A percentile compares a stretch with the other conserved stretches of the same genome.
phyloP scores from a whole-genome alignment of 371 early-diverging fungal genomes.

The Rhizopus arrhizus region DNA sequence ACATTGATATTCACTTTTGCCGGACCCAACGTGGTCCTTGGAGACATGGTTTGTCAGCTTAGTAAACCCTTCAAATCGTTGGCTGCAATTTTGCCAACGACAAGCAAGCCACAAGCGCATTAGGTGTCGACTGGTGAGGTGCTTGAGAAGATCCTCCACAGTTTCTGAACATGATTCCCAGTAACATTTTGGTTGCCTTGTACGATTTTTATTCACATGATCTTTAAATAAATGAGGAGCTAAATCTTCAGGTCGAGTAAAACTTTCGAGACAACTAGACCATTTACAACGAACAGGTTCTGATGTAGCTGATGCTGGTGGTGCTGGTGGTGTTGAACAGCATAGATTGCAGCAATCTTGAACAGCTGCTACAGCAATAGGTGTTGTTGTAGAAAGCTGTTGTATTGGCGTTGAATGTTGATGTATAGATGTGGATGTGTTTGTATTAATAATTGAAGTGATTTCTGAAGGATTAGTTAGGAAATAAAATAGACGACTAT shows the following conservation, averaged over 20 bases:
- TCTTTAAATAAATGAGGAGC: conserved; percentile 79
- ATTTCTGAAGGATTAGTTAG: conserved; percentile 12
- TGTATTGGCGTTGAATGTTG: conserved; percentile 1
- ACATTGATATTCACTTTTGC: conserved; percentile 77
- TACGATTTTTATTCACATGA: conserved; percentile 66
- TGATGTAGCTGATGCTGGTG: neutral
- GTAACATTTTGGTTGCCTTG: conserved; percentile 54
- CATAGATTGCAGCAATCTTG: conserved; percentile 28
- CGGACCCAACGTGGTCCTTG: conserved; percentile 73
- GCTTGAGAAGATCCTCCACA: conserved; percentile 62
- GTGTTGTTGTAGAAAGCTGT: conserved; percentile 2
- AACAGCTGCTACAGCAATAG: conserved; percentile 26
- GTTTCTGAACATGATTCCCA: conserved; percentile 77
- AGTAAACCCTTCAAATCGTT: conserved; percentile 63
- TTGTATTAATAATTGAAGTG: conserved; percentile 1
- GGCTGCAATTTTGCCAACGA: conserved; percentile 61
- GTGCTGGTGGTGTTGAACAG: conserved; percentile 17
- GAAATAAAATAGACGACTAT: conserved; percentile 20
- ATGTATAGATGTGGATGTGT: neutral
- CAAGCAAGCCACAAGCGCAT: conserved; percentile 53
- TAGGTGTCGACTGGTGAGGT: conserved; percentile 65
- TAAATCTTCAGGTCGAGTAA: conserved; percentile 72
- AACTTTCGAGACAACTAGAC: conserved; percentile 79
- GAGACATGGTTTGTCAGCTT: conserved; percentile 75
- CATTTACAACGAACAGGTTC: conserved; percentile 63